These are phyloP conservation scores for Solanum okadae DNA, from an alignment of 257 asterid species.

Conservation along the genomic window DNA sequence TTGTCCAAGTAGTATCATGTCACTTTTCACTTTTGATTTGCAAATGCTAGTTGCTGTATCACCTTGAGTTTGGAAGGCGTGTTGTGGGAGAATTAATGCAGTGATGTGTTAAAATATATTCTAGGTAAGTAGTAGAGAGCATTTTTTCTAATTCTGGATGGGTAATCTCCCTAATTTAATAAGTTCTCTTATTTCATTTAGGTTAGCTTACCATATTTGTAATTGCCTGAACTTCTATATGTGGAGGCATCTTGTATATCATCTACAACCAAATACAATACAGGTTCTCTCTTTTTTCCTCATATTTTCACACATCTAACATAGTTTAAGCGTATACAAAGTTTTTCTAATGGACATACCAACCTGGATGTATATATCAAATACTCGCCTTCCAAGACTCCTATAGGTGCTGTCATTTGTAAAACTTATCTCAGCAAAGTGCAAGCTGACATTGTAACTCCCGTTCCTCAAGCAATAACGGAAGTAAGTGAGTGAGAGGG, in stretches of 20 bases:
- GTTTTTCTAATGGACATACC: neutral
- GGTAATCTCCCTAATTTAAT: neutral
- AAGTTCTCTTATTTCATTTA: neutral
- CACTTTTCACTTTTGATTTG: neutral
- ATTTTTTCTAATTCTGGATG: neutral
- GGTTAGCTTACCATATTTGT: neutral
- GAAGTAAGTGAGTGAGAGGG: constrained; percentile 70
- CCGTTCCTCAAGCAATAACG: constrained; percentile 82
- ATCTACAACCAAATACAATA: neutral
- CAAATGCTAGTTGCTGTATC: neutral
- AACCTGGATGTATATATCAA: constrained; percentile 83
- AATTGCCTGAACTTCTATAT: neutral
- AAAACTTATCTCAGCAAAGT: constrained; percentile 67
- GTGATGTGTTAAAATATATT: neutral
- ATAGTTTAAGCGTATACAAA: neutral
- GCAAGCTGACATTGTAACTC: constrained; percentile 59
- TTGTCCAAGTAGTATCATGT: neutral
- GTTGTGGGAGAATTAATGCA: neutral
- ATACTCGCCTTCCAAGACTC: constrained; percentile 71
- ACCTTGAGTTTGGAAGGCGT: neutral
- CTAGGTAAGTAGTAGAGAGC: neutral
- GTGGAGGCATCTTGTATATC: neutral
- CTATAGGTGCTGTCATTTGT: constrained; percentile 46
- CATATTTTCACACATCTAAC: neutral
- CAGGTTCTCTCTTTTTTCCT: neutral